Conservation (phyloP, 257 asterid species). For the Nicotiana sylvestris region DNA sequence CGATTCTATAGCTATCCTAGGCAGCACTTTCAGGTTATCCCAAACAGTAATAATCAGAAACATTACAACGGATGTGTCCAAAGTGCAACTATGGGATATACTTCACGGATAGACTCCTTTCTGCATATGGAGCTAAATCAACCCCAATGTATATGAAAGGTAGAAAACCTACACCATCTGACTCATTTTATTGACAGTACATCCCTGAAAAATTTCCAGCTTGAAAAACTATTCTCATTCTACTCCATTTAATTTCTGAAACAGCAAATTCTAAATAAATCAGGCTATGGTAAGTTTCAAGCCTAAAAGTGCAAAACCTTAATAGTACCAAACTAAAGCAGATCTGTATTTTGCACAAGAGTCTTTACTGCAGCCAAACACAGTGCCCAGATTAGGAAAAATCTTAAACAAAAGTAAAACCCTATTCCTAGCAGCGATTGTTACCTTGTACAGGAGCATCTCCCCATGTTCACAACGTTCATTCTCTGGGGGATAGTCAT, state of each 20-base stretch:
- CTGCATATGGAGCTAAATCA: not conserved
- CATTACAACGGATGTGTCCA: not conserved
- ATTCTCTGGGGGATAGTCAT: slow-evolving; percentile 92
- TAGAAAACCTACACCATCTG: not conserved
- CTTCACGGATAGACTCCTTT: not conserved
- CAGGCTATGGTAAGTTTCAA: not conserved
- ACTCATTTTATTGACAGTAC: not conserved
- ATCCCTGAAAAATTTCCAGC: not conserved
- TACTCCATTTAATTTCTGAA: not conserved
- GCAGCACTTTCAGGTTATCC: not conserved
- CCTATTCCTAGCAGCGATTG: not conserved
- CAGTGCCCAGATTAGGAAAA: not conserved
- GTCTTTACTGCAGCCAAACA: not conserved
- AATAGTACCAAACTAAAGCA: not conserved
- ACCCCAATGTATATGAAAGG: not conserved
- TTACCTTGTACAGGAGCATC: slow-evolving; percentile 98
- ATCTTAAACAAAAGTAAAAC: not conserved
- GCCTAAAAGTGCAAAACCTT: not conserved
- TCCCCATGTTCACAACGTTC: slow-evolving; percentile 97
- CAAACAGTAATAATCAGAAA: not conserved
- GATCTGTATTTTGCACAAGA: not conserved
- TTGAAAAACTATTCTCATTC: not conserved
- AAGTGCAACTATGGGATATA: not conserved
- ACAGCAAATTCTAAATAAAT: not conserved
- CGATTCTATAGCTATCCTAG: not conserved